Evolutionary conservation across 2,329 filamentous ascomycete genomes (phyloP).

Genomic region (Xylaria sp.): DNA sequence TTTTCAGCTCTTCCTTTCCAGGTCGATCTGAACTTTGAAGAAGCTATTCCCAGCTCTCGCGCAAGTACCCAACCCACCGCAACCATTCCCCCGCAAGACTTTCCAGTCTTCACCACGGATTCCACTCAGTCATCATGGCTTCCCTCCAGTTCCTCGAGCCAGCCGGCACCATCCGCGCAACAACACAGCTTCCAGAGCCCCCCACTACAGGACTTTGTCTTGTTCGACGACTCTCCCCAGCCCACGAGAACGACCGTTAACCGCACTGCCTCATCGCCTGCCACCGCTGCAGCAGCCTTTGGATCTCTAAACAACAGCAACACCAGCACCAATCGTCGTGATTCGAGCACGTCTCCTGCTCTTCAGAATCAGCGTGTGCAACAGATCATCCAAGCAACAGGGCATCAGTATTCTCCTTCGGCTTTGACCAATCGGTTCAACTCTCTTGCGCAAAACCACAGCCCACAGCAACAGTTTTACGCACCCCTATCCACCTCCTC

Average conservation of each 20-base stretch:
- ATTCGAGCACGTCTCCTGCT: slow-evolving; percentile 57
- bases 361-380: slow-evolving; percentile 69
- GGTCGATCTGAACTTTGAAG: slow-evolving; percentile 76
- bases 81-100: slow-evolving; percentile 73
- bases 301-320: slow-evolving; percentile 51
- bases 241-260: slow-evolving; percentile 57
- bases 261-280: slow-evolving; percentile 56
- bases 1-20: slow-evolving; percentile 63
- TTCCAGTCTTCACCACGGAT: slow-evolving; percentile 85
- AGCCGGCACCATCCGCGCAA: slow-evolving; percentile 71
- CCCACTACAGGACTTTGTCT: slow-evolving; percentile 78
- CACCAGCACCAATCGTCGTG: slow-evolving; percentile 52
- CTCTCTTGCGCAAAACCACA: slow-evolving; percentile 56
- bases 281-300: slow-evolving; percentile 55
- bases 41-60: slow-evolving; percentile 67
- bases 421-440: slow-evolving; percentile 69
- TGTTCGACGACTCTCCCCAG: slow-evolving; percentile 69
- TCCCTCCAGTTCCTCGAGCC: slow-evolving; percentile 73
- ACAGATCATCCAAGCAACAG: slow-evolving; percentile 68
- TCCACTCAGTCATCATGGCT: slow-evolving; percentile 79
- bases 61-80: slow-evolving; percentile 66
- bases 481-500: slow-evolving; percentile 71
- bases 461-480: slow-evolving; percentile 68
- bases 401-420: slow-evolving; percentile 63
- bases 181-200: slow-evolving; percentile 63